phyloP scores from a whole-genome alignment of 208 protist species.

The Leishmania tropica region DNA sequence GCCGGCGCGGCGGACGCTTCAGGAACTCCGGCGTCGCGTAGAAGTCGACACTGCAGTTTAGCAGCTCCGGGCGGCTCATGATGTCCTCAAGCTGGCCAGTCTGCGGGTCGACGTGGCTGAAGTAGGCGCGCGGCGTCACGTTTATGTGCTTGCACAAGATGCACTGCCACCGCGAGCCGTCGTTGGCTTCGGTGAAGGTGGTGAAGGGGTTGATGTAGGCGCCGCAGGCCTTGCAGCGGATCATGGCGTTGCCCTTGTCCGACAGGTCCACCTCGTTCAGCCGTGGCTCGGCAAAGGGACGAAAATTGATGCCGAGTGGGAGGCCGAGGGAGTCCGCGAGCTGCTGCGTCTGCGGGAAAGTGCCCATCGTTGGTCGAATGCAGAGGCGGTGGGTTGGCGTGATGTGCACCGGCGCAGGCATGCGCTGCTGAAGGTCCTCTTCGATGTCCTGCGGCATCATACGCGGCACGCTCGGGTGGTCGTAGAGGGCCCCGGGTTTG shows the following conservation, averaged over 20 bases:
- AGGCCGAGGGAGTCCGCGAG: conserved; percentile 66
- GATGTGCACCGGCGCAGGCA: conserved; percentile 52
- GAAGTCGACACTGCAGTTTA: conserved; percentile 92
- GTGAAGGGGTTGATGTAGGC: conserved; percentile 99
- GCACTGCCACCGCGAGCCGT: conserved; percentile 94
- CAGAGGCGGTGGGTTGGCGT: conserved; percentile 41
- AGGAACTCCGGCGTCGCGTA: conserved; percentile 96
- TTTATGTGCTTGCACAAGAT: conserved; percentile 95
- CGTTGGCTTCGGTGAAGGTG: conserved; percentile 83
- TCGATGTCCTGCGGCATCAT: conserved; percentile 63
- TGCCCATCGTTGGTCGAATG: conserved; percentile 69
- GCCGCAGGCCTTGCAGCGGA: conserved; percentile 89
- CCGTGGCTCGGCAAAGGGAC: conserved; percentile 71
- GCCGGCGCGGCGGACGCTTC: conserved; percentile 86
- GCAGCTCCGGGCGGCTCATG: conserved; percentile 86
- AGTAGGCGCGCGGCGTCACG: conserved; percentile 77
- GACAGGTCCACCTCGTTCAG: conserved; percentile 74
- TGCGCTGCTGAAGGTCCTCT: conserved; percentile 48
- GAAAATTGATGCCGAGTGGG: conserved; percentile 73
- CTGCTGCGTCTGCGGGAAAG: conserved; percentile 55
- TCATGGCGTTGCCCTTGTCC: conserved; percentile 63
- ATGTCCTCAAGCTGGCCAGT: conserved; percentile 88
- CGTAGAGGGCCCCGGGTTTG: conserved; percentile 30
- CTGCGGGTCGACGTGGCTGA: conserved; percentile 75
- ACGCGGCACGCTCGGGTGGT: conserved; percentile 78